These are phyloP conservation scores for Aristolochia californica DNA, from an alignment of 164 flowering plant species.

Conservation along the genomic window DNA sequence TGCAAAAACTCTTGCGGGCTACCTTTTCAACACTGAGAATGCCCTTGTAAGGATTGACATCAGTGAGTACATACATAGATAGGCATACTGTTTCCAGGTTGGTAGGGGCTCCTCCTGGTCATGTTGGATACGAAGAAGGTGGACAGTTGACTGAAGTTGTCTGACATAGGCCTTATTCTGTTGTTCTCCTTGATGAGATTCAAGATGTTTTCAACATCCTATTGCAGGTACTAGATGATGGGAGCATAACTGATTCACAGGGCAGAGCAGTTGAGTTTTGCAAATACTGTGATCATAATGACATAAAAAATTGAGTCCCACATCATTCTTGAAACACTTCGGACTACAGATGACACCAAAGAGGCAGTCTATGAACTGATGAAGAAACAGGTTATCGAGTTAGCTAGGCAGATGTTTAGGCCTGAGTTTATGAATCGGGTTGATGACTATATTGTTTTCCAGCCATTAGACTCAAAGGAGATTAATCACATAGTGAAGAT, in stretches of 20 bases:
- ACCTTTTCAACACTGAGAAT: conserved; percentile 79
- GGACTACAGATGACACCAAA: conserved; percentile 42
- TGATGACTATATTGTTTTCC: conserved; percentile 91
- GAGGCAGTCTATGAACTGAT: conserved; percentile 70
- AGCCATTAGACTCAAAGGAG: conserved; percentile 74
- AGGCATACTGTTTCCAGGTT: conserved; percentile 86
- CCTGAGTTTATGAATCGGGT: conserved; percentile 93
- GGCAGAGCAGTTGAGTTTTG: conserved; percentile 82
- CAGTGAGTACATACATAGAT: conserved; percentile 98
- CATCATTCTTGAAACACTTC: conserved; percentile 67
- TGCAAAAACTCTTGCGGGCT: conserved; percentile 81
- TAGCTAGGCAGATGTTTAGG: conserved; percentile 79
- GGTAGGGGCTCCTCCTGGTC: conserved; percentile 98
- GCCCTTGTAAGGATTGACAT: conserved; percentile 90
- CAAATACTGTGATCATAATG: conserved; percentile 83
- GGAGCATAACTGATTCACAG: conserved; percentile 88
- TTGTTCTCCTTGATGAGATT: conserved; percentile 89
- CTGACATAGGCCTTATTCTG: conserved; percentile 81
- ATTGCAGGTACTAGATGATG: conserved; percentile 84
- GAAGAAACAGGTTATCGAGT: conserved; percentile 73
- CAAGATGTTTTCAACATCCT: conserved; percentile 86
- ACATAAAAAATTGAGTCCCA: conserved; percentile 93
- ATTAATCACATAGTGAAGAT: conserved; percentile 69
- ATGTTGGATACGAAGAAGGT: conserved; percentile 95
- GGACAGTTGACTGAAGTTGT: conserved; percentile 89